Conservation (phyloP, 2,329 filamentous ascomycete genomes). For the Fusarium coicis region DNA sequence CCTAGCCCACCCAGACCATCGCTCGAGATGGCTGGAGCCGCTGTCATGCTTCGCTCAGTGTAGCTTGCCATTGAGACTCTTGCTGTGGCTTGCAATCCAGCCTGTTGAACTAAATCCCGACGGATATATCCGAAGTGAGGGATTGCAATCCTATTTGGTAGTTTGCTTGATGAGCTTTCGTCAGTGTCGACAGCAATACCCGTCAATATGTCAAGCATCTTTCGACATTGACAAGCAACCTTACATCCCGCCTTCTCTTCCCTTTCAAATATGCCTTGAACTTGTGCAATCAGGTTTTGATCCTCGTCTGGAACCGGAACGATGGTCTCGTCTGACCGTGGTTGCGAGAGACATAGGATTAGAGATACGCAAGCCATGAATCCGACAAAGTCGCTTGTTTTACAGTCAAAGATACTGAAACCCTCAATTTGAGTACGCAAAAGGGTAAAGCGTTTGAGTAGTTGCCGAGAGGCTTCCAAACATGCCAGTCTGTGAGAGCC, state of each 20-base stretch:
- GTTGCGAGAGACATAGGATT: background rate
- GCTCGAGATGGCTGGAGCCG: fast-evolving
- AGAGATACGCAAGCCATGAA: background rate
- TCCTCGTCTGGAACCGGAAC: background rate
- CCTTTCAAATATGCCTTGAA: background rate
- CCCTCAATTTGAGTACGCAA: background rate
- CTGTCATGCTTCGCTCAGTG: fast-evolving
- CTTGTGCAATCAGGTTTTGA: background rate
- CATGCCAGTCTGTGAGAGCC: background rate
- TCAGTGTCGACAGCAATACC: fast-evolving
- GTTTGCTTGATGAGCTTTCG: background rate
- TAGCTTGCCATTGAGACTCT: fast-evolving
- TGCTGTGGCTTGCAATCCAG: background rate
- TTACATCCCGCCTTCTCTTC: background rate
- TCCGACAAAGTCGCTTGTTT: background rate
- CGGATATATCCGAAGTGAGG: background rate
- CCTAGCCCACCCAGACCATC: background rate
- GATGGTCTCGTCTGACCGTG: no score
- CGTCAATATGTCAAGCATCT: background rate
- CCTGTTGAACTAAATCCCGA: no score
- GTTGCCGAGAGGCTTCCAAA: background rate
- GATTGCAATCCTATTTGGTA: background rate
- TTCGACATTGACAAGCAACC: background rate
- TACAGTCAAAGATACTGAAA: background rate
- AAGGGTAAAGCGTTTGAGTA: background rate